Percentiles rank a stretch among this genome's conserved stretches.
Conservation (phyloP, 2,329 filamentous ascomycete species). For the Phialophora verrucosa region DNA sequence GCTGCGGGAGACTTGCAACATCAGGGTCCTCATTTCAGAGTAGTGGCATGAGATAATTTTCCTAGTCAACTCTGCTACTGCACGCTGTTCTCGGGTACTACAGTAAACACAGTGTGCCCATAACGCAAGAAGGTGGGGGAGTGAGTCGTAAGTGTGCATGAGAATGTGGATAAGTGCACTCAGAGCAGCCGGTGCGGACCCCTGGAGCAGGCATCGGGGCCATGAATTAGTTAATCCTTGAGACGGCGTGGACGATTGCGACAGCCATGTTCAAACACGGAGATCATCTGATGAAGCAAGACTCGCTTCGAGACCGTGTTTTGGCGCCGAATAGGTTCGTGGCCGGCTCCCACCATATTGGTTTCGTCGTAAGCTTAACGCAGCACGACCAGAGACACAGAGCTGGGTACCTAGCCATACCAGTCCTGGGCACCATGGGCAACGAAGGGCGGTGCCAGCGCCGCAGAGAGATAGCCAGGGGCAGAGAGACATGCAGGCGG, state of each 20-base stretch:
- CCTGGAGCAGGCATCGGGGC: not conserved
- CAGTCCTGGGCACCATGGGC: not conserved
- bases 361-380: not conserved
- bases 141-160: slow-evolving; percentile 8
- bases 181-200: slow-evolving; percentile 3
- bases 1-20: slow-evolving; percentile 7
- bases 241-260: slow-evolving; percentile 14
- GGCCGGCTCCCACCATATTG: not conserved
- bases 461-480: slow-evolving; percentile 10
- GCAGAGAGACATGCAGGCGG: slow-evolving; percentile 22
- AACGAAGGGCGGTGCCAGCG: not conserved
- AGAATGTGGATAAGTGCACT: not conserved
- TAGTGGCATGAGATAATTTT: slow-evolving; percentile 17
- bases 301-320: slow-evolving; percentile 10
- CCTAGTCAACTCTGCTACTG: slow-evolving; percentile 11
- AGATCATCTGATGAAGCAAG: slow-evolving; percentile 20
- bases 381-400: not conserved
- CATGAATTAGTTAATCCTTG: slow-evolving; percentile 12
- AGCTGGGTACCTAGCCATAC: not conserved
- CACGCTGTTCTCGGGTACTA: slow-evolving; percentile 2
- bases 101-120: not conserved
- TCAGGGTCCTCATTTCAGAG: not conserved
- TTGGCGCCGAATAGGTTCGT: slow-evolving; percentile 5
- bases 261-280: slow-evolving; percentile 21
- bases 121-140: slow-evolving; percentile 16